Evolutionary conservation across 768 basidiomycete species (phyloP).

Genomic region (Tulasnella calospora): DNA sequence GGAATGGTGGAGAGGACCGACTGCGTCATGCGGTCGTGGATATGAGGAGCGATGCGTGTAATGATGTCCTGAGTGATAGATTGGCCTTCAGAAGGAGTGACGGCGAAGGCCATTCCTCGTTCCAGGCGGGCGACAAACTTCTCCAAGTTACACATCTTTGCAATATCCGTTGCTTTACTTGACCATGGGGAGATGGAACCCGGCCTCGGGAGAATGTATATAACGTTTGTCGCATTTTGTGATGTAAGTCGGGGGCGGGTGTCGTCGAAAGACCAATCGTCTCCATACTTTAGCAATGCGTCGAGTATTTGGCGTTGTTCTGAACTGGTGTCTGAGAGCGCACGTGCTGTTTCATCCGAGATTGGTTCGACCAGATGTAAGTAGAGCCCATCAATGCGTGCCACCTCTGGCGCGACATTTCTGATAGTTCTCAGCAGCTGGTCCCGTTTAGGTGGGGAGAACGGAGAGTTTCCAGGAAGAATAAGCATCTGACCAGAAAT

Average conservation of each 20-base stretch:
- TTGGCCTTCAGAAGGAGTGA: conserved; percentile 46
- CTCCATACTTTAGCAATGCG: conserved; percentile 78
- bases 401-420: conserved; percentile 47
- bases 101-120: conserved; percentile 67
- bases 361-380: conserved; percentile 76
- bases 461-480: conserved; percentile 67
- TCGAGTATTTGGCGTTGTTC: conserved; percentile 52
- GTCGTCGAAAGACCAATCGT: conserved; percentile 52
- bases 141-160: conserved; percentile 76
- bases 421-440: conserved; percentile 60
- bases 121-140: conserved; percentile 74
- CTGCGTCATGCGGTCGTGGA: conserved; percentile 98
- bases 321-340: conserved; percentile 47
- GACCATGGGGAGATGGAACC: conserved; percentile 99
- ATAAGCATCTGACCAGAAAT: conserved; percentile 55
- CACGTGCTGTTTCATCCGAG: conserved; percentile 43
- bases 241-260: conserved; percentile 38
- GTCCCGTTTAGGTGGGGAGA: conserved; percentile 66
- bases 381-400: conserved; percentile 75
- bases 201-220: conserved; percentile 74
- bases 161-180: conserved; percentile 96
- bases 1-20: conserved; percentile 58
- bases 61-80: conserved; percentile 48
- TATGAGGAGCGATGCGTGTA: conserved; percentile 54
- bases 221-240: conserved; percentile 40